A percentile compares a stretch with the other conserved stretches of the same genome.
Conservation (phyloP, 2,329 filamentous ascomycete genomes). For the Phyllosticta citrichinensis region DNA sequence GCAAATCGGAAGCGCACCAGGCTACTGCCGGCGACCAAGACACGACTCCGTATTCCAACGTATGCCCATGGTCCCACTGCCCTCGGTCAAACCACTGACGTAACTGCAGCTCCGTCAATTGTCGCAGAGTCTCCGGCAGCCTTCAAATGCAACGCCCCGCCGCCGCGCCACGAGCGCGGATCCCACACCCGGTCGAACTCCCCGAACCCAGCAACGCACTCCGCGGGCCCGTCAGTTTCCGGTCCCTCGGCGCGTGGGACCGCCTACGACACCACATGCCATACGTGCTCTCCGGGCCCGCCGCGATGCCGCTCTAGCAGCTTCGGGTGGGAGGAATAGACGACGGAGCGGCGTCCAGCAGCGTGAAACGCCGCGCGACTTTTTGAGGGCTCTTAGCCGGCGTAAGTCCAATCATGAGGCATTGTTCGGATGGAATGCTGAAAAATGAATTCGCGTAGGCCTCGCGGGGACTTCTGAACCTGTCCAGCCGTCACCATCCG, state of each 20-base stretch:
- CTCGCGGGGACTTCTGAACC: constrained; percentile 40
- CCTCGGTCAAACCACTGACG: not conserved
- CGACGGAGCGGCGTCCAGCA: constrained; percentile 39
- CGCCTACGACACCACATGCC: constrained; percentile 46
- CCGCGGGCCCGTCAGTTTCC: constrained; percentile 25
- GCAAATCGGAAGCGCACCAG: constrained; percentile 12
- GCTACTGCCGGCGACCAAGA: constrained; percentile 2
- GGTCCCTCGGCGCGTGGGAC: constrained; percentile 19
- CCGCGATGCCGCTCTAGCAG: constrained; percentile 39
- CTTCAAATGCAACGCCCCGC: constrained; percentile 23
- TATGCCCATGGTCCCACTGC: constrained; percentile 8
- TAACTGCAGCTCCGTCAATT: constrained; percentile 20
- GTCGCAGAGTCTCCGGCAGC: constrained; percentile 20
- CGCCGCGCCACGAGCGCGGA: constrained; percentile 24
- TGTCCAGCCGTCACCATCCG: constrained; percentile 38
- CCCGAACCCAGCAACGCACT: constrained; percentile 24
- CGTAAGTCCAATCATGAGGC: constrained; percentile 21
- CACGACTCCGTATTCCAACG: constrained; percentile 17
- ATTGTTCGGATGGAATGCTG: constrained; percentile 19
- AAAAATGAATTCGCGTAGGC: constrained; percentile 14
- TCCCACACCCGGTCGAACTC: constrained; percentile 22
- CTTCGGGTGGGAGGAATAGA: constrained; percentile 34
- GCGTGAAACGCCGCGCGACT: constrained; percentile 46
- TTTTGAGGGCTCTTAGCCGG: constrained; percentile 43
- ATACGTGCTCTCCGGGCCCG: constrained; percentile 45